A percentile compares a stretch with the other conserved stretches of the same genome.
phyloP scores from a whole-genome alignment of 164 flowering plant species.

The Litsea cubeba region DNA sequence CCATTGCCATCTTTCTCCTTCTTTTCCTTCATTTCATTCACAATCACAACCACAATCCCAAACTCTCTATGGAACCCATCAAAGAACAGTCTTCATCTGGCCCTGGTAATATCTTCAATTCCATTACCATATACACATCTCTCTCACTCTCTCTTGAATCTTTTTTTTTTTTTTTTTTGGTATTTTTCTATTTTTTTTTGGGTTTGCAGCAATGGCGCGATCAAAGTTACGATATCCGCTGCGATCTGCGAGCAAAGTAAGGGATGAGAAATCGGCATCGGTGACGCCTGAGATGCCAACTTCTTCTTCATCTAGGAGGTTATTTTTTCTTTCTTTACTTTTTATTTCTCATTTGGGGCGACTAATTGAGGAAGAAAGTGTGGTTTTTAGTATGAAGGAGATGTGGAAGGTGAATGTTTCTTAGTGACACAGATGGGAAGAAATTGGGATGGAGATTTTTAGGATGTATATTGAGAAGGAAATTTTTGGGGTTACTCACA shows the following conservation, averaged over 20 bases:
- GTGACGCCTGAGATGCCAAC: constrained; percentile 22
- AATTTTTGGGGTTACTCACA: background rate
- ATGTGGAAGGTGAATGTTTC: too few relatives aligned
- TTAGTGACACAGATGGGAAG: background rate
- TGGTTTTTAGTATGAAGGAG: background rate
- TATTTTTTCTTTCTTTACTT: background rate
- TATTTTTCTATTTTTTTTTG: background rate
- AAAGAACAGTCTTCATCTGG: constrained; percentile 32
- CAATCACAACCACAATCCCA: background rate
- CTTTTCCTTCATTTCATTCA: background rate
- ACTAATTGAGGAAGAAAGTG: background rate
- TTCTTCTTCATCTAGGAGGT: constrained; percentile 49
- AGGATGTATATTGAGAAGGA: background rate
- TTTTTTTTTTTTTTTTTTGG: background rate
- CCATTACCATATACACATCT: background rate
- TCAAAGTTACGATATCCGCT: constrained; percentile 61
- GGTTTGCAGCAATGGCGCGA: constrained; percentile 22
- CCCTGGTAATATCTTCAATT: constrained; percentile 22
- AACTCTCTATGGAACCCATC: constrained; percentile 28
- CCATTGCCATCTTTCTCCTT: background rate
- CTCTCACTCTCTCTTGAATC: background rate
- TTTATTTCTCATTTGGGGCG: background rate
- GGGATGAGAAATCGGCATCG: constrained; percentile 33
- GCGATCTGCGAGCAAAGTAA: constrained; percentile 50
- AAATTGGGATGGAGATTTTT: background rate